These are phyloP conservation scores for Aspergillus pseudoviridinutans DNA, from an alignment of 2,329 filamentous ascomycete genomes.

Conservation along the genomic window DNA sequence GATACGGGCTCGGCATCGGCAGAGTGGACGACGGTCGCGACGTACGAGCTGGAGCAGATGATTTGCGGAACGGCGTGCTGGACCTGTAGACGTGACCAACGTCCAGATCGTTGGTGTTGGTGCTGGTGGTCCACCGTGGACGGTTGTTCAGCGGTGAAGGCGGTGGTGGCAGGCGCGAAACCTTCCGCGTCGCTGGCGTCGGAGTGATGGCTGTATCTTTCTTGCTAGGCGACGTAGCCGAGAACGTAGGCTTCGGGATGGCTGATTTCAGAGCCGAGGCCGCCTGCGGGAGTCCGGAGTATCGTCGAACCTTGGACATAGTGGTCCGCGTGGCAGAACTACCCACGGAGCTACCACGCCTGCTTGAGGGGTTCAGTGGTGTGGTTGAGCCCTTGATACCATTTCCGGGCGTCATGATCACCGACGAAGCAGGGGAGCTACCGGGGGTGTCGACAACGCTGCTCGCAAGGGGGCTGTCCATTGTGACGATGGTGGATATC, in stretches of 20 bases:
- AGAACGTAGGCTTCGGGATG: conserved; percentile 30
- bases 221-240: conserved; percentile 34
- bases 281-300: conserved; percentile 46
- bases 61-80: conserved; percentile 51
- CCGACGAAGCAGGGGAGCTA: conserved; percentile 66
- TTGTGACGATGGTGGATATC: conserved; percentile 85
- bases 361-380: conserved; percentile 43
- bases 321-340: conserved; percentile 38
- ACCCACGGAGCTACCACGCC: conserved; percentile 45
- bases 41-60: conserved; percentile 24
- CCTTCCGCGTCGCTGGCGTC: conserved; percentile 40
- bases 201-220: conserved; percentile 50
- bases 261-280: conserved; percentile 34
- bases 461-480: conserved; percentile 67
- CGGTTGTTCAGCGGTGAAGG: conserved; percentile 49
- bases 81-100: conserved; percentile 67
- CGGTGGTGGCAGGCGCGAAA: conserved; percentile 43
- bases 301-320: conserved; percentile 40
- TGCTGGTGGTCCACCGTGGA: conserved; percentile 69
- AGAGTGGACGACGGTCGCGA: conserved; percentile 40
- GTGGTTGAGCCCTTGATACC: conserved; percentile 46
- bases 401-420: conserved; percentile 53
- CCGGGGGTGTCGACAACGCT: conserved; percentile 69
- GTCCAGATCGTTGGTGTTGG: conserved; percentile 60
- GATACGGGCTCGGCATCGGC: conserved; percentile 39